Conservation (phyloP, 1,284 basidiomycete genomes). For the Mycosarcoma mackinlayi region DNA sequence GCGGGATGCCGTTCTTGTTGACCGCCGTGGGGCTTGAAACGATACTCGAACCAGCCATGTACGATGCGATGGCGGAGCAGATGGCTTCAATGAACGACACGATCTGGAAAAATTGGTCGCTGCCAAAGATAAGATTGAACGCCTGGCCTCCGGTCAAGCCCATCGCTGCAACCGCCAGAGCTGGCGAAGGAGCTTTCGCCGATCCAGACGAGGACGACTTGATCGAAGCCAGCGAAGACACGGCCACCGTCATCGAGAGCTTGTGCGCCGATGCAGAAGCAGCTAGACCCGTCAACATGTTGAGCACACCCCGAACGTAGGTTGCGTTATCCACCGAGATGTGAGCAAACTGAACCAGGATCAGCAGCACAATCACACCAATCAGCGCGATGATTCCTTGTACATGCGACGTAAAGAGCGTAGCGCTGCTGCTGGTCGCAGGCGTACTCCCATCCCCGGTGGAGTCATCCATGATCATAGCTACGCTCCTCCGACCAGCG, state of each 20-base stretch:
- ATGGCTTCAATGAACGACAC: conserved; percentile 42
- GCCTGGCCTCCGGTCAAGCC: conserved; percentile 26
- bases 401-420: conserved; percentile 36
- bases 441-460: background rate
- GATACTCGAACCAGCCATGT: conserved; percentile 40
- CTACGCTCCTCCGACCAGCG: conserved; percentile 34
- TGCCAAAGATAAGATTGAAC: conserved; percentile 47
- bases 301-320: conserved; percentile 42
- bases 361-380: conserved; percentile 47
- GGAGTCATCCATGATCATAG: conserved; percentile 46
- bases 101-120: conserved; percentile 48
- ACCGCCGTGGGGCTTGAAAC: conserved; percentile 17
- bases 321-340: conserved; percentile 40
- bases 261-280: conserved; percentile 43
- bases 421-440: conserved; percentile 5
- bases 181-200: conserved; percentile 18
- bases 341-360: conserved; percentile 28
- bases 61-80: conserved; percentile 38
- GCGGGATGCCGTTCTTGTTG: conserved; percentile 19
- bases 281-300: conserved; percentile 49
- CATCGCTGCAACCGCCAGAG: conserved; percentile 33
- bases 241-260: conserved; percentile 48
- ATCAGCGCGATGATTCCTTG: conserved; percentile 42
- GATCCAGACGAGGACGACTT: conserved; percentile 10
- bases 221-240: conserved; percentile 25